These are phyloP conservation scores for Crataegus laevigata DNA, from an alignment of 306 rosid genomes.

Conservation along the genomic window DNA sequence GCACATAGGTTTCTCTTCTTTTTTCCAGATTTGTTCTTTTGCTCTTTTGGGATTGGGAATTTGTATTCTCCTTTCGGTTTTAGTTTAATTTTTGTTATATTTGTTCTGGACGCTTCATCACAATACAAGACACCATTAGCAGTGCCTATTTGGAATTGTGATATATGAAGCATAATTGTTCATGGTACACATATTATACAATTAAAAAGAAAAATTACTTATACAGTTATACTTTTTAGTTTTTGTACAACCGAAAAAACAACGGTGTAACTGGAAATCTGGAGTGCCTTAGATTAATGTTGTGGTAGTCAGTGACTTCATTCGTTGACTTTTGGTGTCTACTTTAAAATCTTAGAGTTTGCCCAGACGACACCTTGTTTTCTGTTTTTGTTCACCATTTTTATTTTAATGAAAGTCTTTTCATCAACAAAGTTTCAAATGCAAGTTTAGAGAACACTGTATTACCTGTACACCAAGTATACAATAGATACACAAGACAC, in stretches of 20 bases:
- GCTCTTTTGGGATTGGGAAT: not conserved
- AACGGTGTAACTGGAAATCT: not conserved
- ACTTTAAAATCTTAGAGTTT: not conserved
- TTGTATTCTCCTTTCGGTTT: not conserved
- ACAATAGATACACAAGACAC: constrained; percentile 73
- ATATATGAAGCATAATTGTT: not conserved
- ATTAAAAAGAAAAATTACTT: not conserved
- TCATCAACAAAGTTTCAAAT: not conserved
- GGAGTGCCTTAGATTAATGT: not conserved
- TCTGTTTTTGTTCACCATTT: not conserved
- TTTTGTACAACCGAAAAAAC: not conserved
- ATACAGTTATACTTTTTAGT: not conserved
- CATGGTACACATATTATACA: not conserved
- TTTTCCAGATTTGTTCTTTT: too few relatives aligned
- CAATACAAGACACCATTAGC: not conserved
- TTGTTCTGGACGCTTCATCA: too few relatives aligned
- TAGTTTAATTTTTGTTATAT: too few relatives aligned
- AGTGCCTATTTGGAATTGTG: not conserved
- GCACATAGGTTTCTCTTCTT: not conserved
- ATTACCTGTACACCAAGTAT: constrained; percentile 88
- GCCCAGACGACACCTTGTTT: not conserved
- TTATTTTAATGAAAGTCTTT: not conserved
- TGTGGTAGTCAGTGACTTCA: not conserved
- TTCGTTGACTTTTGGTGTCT: not conserved
- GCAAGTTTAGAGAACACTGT: constrained; percentile 13